phyloP scores from a whole-genome alignment of 495 filamentous ascomycete species.

The Penicillium pulvis region DNA sequence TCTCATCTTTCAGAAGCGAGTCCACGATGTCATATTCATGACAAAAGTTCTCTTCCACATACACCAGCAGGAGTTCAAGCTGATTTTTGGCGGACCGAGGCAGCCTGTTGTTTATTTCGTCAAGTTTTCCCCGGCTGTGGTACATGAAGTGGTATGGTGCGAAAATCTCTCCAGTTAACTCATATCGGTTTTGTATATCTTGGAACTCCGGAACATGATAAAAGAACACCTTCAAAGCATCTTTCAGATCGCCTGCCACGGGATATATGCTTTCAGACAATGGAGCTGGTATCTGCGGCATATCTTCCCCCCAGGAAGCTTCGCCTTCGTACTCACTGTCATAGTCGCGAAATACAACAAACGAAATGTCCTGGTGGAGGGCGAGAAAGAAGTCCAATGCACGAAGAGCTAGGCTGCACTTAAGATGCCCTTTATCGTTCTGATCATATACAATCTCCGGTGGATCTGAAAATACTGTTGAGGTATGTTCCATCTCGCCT shows the following conservation, averaged over 20 bases:
- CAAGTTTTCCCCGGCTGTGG: neutral
- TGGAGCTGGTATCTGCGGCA: neutral
- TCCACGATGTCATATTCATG: neutral
- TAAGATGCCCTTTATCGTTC: neutral
- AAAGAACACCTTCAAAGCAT: neutral
- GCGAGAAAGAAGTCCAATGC: neutral
- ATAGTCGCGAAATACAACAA: conserved; percentile 1
- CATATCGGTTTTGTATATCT: neutral
- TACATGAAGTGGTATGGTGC: conserved; percentile 1
- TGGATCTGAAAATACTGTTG: neutral
- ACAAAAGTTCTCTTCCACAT: neutral
- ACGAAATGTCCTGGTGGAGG: neutral
- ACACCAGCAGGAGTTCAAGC: neutral
- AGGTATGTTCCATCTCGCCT: too few species aligned
- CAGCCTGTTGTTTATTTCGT: neutral
- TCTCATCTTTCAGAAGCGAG: neutral
- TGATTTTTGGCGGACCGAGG: neutral
- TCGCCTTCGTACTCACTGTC: neutral
- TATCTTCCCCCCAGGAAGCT: neutral
- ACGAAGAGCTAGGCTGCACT: neutral
- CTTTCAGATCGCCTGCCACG: neutral
- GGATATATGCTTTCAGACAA: conserved; percentile 4
- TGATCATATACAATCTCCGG: neutral
- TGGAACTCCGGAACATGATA: neutral
- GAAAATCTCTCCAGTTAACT: neutral